These are phyloP conservation scores for Lecanicillium sp. DNA, from an alignment of 2,329 filamentous ascomycete genomes.

Conservation along the genomic window DNA sequence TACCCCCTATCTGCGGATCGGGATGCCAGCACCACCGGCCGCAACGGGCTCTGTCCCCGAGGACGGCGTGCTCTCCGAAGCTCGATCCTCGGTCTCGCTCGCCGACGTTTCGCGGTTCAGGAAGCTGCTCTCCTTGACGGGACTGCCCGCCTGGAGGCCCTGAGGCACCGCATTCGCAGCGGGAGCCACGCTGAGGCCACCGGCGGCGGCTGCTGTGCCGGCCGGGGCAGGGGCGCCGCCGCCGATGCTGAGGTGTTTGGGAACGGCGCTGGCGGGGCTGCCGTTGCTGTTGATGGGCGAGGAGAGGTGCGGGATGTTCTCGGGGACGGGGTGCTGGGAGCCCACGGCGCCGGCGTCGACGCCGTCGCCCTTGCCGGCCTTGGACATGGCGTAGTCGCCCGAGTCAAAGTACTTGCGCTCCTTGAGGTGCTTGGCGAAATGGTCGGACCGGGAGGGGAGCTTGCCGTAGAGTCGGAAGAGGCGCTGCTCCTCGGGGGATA, in stretches of 20 bases:
- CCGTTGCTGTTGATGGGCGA: conserved; percentile 48
- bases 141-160: conserved; percentile 61
- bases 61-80: conserved; percentile 10
- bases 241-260: conserved; percentile 28
- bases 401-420: conserved; percentile 99
- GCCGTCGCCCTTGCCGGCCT: conserved; percentile 93
- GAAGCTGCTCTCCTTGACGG: conserved; percentile 86
- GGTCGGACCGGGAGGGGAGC: conserved; percentile 90
- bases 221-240: conserved; percentile 27
- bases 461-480: conserved; percentile 97
- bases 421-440: conserved; percentile 97
- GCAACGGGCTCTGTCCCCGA: not conserved
- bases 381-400: conserved; percentile 92
- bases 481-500: conserved; percentile 91
- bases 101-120: conserved; percentile 75
- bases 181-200: conserved; percentile 32
- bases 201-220: conserved; percentile 13
- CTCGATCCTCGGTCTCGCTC: conserved; percentile 28
- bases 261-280: conserved; percentile 20
- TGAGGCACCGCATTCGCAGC: not conserved
- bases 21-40: conserved; percentile 35
- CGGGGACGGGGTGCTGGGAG: conserved; percentile 87
- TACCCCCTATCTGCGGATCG: conserved; percentile 55
- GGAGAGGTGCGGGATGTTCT: conserved; percentile 88
- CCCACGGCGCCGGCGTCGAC: conserved; percentile 91